These are phyloP conservation scores for Pythium phragmiticola DNA, from an alignment of 352 stramenopile species.

Conservation along the genomic window DNA sequence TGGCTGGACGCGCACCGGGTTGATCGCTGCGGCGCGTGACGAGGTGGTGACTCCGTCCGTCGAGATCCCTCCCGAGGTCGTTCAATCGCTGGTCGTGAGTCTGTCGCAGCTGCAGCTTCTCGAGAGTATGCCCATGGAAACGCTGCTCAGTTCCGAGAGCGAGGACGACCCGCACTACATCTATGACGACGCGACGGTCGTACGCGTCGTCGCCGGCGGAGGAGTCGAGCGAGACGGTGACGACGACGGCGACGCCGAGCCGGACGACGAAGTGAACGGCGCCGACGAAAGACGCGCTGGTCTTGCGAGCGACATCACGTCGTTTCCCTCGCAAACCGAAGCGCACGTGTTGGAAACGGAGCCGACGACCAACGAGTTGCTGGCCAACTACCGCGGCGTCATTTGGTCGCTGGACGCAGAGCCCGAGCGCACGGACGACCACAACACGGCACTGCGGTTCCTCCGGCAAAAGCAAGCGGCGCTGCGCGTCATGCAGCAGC, in stretches of 20 bases:
- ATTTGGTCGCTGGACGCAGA: constrained; percentile 23
- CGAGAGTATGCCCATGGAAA: constrained; percentile 21
- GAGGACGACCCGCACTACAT: constrained; percentile 23
- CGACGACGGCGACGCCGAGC: not conserved
- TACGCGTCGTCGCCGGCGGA: constrained; percentile 15
- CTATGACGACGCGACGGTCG: constrained; percentile 25
- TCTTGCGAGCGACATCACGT: not conserved
- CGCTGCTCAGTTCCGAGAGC: constrained; percentile 7
- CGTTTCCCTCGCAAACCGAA: not conserved
- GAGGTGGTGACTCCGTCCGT: not conserved
- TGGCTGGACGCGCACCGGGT: constrained; percentile 9
- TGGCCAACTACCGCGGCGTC: constrained; percentile 24
- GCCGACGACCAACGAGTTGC: constrained; percentile 9
- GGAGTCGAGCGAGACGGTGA: constrained; percentile 2
- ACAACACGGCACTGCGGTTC: constrained; percentile 14
- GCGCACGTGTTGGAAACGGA: constrained; percentile 1
- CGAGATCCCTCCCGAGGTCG: constrained; percentile 16
- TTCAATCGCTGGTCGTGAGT: constrained; percentile 26
- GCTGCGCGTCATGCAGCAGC: constrained; percentile 14
- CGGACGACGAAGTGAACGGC: not conserved
- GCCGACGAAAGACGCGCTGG: not conserved
- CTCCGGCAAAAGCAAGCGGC: constrained; percentile 20
- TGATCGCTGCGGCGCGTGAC: not conserved
- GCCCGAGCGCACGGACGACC: constrained; percentile 9
- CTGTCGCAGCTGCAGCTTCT: constrained; percentile 27